Evolutionary conservation across 164 flowering plant species (phyloP).

Genomic region (Magnolia kwangsiensis): DNA sequence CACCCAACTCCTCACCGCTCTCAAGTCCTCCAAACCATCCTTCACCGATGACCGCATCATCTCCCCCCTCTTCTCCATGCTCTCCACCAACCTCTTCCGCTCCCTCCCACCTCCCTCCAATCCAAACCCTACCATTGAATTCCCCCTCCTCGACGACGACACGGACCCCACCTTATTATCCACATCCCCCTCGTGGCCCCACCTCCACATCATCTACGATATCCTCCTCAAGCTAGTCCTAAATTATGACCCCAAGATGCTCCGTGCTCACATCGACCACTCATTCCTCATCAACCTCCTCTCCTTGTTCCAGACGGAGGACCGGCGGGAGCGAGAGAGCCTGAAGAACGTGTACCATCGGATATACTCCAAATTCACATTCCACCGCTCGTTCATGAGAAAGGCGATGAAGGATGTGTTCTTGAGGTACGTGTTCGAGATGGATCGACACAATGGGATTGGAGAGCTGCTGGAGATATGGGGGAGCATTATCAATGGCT

Average conservation of each 20-base stretch:
- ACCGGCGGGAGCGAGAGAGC: slow-evolving; percentile 61
- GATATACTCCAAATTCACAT: slow-evolving; percentile 58
- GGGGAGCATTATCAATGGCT: slow-evolving; percentile 79
- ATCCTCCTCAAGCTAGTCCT: slow-evolving; percentile 45
- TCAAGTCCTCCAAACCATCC: slow-evolving; percentile 26
- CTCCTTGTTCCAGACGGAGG: slow-evolving; percentile 58
- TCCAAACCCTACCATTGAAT: not conserved
- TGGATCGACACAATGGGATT: slow-evolving; percentile 55
- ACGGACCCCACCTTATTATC: slow-evolving; percentile 39
- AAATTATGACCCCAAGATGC: slow-evolving; percentile 37
- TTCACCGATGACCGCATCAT: slow-evolving; percentile 17
- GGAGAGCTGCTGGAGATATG: slow-evolving; percentile 73
- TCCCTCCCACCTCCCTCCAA: slow-evolving; percentile 38
- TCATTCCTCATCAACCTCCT: slow-evolving; percentile 53
- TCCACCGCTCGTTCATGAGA: slow-evolving; percentile 63
- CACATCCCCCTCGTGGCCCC: slow-evolving; percentile 50
- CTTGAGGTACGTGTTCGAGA: slow-evolving; percentile 43
- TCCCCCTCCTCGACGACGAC: slow-evolving; percentile 23
- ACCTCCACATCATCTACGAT: slow-evolving; percentile 61
- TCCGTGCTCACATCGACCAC: slow-evolving; percentile 34
- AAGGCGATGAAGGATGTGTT: slow-evolving; percentile 67
- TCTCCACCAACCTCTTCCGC: slow-evolving; percentile 36
- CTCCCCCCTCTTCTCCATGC: slow-evolving; percentile 28
- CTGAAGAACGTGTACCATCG: slow-evolving; percentile 63
- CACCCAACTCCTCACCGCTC: slow-evolving; percentile 34